Base-by-base conservation (phyloP, 2,329 filamentous ascomycete species). In the Rutstroemia sp. region DNA sequence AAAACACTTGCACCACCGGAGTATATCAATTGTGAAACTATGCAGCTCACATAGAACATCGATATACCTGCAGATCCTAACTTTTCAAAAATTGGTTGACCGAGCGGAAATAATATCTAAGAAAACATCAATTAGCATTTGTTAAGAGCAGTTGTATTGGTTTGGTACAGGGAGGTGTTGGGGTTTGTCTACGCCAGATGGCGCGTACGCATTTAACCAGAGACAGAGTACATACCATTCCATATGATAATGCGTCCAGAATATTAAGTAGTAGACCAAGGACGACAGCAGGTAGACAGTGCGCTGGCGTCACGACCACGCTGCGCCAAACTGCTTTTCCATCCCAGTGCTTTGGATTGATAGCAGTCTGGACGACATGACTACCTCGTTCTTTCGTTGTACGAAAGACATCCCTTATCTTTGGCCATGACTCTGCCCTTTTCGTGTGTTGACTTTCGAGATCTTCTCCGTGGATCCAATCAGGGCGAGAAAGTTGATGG, bases 11-110 rank as follows among this genome's bases (percentile, higher is more conserved):
- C 88, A 3, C 84, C 85, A 19, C 80, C 79, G 0, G 92, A 96
- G 69, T 92, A 97, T 16, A 90, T 88, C 51, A 99, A 72, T 69
- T 99, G 94, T 0, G 94, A 88, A 42, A 97, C 81, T 61, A 99
- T 96, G 57, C 92, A 96, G 77, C 92, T 96, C 64, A 99, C 89
- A 70, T 97, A 99, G 74, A 97, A 99, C 73, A 99, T 96, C 0
- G 94, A 96, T 56, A 99, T 96, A 23, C 94, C 94, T 56, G 96
- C 92, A 0, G 92, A 86, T 1, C 92, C 94, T 6, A 97, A 82
- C 60, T 87, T 81, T 27, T 87, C 82, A 70, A 99, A 99, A 19
- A 96, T 80, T 7, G 89, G 83, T 60, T 89, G 87, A 6, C 92
- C 92, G 0, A 99, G 78, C 0, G 94, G 94, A 63, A 99, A 99